Percentiles rank a stretch among this genome's conserved stretches.
phyloP scores from a whole-genome alignment of 2,329 filamentous ascomycete species.

The Biscogniauxia mediterranea region DNA sequence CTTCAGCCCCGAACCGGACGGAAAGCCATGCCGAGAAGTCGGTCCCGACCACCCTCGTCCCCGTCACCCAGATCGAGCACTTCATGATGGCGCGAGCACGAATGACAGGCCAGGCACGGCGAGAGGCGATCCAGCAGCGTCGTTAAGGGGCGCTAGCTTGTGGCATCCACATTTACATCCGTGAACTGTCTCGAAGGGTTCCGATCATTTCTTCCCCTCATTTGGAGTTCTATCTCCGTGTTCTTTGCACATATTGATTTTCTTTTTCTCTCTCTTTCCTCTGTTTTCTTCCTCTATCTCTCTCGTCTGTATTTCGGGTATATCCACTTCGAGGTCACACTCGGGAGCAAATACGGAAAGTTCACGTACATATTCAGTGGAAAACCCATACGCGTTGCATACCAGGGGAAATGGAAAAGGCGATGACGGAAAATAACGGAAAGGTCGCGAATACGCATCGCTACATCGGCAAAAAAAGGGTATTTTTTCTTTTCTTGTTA shows the following conservation, averaged over 20 bases:
- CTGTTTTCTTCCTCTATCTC: not conserved
- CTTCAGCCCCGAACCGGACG: conserved; percentile 6
- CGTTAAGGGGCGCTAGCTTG: too few species aligned
- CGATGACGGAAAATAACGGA: too few species aligned
- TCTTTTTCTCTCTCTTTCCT: too few species aligned
- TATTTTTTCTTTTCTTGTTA: not conserved
- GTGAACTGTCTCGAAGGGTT: not conserved
- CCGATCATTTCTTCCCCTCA: not conserved
- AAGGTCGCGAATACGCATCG: not conserved
- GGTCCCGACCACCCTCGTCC: conserved; percentile 18
- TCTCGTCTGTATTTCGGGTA: not conserved
- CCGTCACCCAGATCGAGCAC: conserved; percentile 24
- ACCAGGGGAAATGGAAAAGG: not conserved
- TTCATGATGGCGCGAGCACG: conserved; percentile 28
- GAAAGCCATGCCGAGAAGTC: conserved; percentile 1
- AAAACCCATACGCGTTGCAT: not conserved
- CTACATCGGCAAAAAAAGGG: not conserved
- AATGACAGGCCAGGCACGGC: conserved; percentile 27
- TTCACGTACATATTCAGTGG: not conserved
- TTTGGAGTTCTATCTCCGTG: not conserved
- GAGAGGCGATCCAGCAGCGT: conserved; percentile 1
- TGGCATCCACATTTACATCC: too few species aligned
- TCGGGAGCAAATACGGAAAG: not conserved
- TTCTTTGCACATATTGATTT: not conserved
- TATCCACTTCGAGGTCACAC: not conserved